Base-by-base conservation (phyloP, 164 flowering plant species). In the Umbellularia californica region DNA sequence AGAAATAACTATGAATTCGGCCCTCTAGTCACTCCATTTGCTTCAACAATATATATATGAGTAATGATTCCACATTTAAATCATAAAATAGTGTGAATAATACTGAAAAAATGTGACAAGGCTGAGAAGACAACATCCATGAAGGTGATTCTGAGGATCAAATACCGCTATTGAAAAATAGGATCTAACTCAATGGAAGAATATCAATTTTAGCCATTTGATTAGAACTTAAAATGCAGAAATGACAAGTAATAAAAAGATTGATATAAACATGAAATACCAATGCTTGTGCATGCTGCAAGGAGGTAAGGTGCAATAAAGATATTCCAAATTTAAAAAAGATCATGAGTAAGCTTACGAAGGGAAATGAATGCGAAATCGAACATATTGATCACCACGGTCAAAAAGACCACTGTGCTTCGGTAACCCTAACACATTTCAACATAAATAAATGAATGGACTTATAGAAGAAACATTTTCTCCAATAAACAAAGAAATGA, bases 351-450 rank as follows among this genome's bases (percentile, higher is more conserved):
- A 60, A 79, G 68, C 93, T 86, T 83, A 93, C 98, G 74, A 80
- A 13, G 98, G 98, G 68, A 95, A 84, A 5, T 85, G 84, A 65
- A 95, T 71, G 22, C 93, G 83, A 81, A 95, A 90, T 1, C 90
- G 93, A 78, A 95, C 96, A 74, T 84, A 88, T 73, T 88, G 98
- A 79, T 93, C 92, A 78, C 99, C 98, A 85, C 82, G 90, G 79
- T 84, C 79, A 12, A 85, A 72, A 78, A 90, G 72, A 72, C 88
- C 78, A 62, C 94, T 90, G 69, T 79, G 89, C 78, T 82, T 90
- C 70, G 92, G 95, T 41, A 92, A 84, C 66, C 99, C 98, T 95
- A 83, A 72, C 60, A 30, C 17, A 13, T 33, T 55, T 58, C 55
- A 60, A 3, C 69, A 22, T 52, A 72, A 14, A 72, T 28, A n/a